These are phyloP conservation scores for Stachybotrys elegans DNA, from an alignment of 2,329 filamentous ascomycete species.

Conservation along the genomic window DNA sequence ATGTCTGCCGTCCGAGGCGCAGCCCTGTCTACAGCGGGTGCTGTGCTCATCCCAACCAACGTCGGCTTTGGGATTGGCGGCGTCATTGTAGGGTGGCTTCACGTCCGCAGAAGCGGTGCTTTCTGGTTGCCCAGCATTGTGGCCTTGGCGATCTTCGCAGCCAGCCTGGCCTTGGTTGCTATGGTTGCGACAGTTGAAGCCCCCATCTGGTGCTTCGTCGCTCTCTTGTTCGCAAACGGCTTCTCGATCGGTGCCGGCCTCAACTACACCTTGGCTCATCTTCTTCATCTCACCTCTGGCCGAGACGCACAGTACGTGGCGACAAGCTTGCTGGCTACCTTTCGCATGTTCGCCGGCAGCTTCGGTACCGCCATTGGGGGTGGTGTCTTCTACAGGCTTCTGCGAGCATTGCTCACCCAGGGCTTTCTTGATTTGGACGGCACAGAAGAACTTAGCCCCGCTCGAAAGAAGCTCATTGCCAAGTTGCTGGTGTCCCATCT, in stretches of 20 bases:
- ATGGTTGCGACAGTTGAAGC: slow-evolving; percentile 47
- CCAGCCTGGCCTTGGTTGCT: slow-evolving; percentile 54
- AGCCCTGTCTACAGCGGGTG: slow-evolving; percentile 63
- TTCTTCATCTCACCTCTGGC: slow-evolving; percentile 64
- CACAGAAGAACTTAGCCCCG: slow-evolving; percentile 22
- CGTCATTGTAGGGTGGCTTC: slow-evolving; percentile 66
- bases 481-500: slow-evolving; percentile 47
- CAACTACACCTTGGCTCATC: slow-evolving; percentile 77
- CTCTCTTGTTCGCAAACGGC: slow-evolving; percentile 64
- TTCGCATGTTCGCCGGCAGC: slow-evolving; percentile 74
- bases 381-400: slow-evolving; percentile 63
- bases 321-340: slow-evolving; percentile 71
- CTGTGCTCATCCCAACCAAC: slow-evolving; percentile 78
- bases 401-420: slow-evolving; percentile 48
- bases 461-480: slow-evolving; percentile 34
- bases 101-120: slow-evolving; percentile 66
- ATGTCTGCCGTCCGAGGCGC: slow-evolving; percentile 71
- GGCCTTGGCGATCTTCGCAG: slow-evolving; percentile 56
- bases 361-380: slow-evolving; percentile 79
- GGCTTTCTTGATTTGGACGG: slow-evolving; percentile 50
- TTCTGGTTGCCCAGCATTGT: slow-evolving; percentile 65
- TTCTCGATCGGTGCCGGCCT: slow-evolving; percentile 66
- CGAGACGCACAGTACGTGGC: slow-evolving; percentile 67
- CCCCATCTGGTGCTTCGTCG: slow-evolving; percentile 48
- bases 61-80: slow-evolving; percentile 72